Evolutionary conservation across 176 grass and related monocot species (phyloP).

Genomic region (Lolium perenne): DNA sequence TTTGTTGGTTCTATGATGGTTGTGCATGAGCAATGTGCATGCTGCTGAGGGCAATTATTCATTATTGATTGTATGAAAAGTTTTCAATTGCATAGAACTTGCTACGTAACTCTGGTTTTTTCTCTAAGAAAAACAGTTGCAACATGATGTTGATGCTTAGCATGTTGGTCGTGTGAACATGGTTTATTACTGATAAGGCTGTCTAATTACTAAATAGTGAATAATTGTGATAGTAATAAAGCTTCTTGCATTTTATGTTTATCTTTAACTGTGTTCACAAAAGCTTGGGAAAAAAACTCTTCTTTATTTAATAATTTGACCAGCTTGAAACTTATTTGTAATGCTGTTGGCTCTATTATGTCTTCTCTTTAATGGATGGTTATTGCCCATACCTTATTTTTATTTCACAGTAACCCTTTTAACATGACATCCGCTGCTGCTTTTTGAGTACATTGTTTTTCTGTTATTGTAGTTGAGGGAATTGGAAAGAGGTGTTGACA

Average conservation of each 20-base stretch:
- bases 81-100: background rate
- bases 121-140: background rate
- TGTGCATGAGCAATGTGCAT: background rate
- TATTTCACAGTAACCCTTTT: background rate
- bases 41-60: background rate
- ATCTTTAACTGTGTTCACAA: background rate
- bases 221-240: background rate
- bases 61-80: background rate
- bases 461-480: conserved; percentile 77
- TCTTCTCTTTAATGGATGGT: background rate
- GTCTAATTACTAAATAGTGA: background rate
- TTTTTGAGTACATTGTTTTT: conserved; percentile 7
- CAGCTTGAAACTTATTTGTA: background rate
- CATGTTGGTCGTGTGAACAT: conserved; percentile 4
- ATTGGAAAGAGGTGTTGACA: conserved; percentile 92
- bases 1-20: background rate
- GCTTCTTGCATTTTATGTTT: background rate
- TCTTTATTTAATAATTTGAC: background rate
- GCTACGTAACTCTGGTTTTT: background rate
- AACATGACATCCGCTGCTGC: background rate
- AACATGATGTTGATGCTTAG: background rate
- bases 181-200: background rate
- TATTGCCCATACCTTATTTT: background rate
- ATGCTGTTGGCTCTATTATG: background rate
- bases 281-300: background rate